Base-by-base conservation (phyloP, 2,329 filamentous ascomycete genomes). In the Pezicula carpinea region DNA sequence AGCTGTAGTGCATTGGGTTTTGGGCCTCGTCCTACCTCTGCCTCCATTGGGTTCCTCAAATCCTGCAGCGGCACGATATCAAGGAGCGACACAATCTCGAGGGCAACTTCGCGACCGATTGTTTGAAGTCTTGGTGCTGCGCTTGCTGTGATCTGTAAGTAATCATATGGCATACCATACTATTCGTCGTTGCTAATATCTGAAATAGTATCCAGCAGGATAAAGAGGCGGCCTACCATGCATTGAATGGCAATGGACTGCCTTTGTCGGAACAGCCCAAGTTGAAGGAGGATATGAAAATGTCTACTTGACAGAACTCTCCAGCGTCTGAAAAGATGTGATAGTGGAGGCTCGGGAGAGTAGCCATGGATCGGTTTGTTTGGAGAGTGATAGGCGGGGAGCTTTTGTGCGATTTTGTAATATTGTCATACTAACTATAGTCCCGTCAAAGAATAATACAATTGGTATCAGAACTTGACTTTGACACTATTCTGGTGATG, bases 11-110 rank as follows among this genome's bases (percentile, higher is more conserved):
- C 46, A 15, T 61, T 13, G 43, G 55, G 39, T 61, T 51, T 41
- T 57, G 43, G 44, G 46, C 51, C 15, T 44, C 55, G 15, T 33
- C 45, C 34, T 59, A 44, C 47, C 47, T 58, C 53, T 47, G 55
- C 39, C 21, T 56, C 38, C 42, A 51, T 39, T 59, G 49, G 31
- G 33, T 59, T 41, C 49, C 53, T 18, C 48, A 47, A 29, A 39
- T 58, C 26, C 36, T 63, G 29, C 62, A 63, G 46, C 47, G 53
- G 15, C 35, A 51, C 42, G 58, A 61, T 19, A 52, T 64, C 26
- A 56, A 58, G 39, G 46, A 57, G 38, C 52, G 54, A 39, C 53
- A 57, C 52, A 50, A 55, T 43, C 53, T 64, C 11, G 43, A 59
- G 17, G 62, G 61, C 11, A 44, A 47, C 38, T 59, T 53, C 42